These are phyloP conservation scores for Adansonia digitata DNA, from an alignment of 345 rosid species.

Conservation along the genomic window DNA sequence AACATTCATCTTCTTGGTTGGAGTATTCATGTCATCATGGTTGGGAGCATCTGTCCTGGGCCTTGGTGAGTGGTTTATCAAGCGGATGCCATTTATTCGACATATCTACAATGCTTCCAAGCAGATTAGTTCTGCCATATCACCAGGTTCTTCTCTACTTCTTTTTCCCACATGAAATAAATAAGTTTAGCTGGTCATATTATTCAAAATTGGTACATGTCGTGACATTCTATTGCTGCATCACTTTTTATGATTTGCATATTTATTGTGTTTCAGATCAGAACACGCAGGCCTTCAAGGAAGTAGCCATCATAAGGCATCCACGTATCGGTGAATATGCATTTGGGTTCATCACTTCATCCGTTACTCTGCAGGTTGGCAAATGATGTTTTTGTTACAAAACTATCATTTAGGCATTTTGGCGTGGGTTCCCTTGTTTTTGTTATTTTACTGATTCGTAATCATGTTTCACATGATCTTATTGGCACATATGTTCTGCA, in stretches of 20 bases:
- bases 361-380: conserved; percentile 72
- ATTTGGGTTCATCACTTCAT: conserved; percentile 92
- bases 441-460: not conserved
- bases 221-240: not conserved
- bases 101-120: conserved; percentile 96
- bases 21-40: conserved; percentile 99
- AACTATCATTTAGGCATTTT: not conserved
- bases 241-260: conserved; percentile 7
- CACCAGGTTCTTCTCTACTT: conserved; percentile 58
- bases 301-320: conserved; percentile 98
- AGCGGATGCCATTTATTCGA: conserved; percentile 95
- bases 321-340: conserved; percentile 99
- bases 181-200: not conserved
- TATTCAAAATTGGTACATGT: not conserved
- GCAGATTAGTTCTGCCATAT: conserved; percentile 97
- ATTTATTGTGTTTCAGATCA: conserved; percentile 55
- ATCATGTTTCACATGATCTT: not conserved
- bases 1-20: conserved; percentile 90
- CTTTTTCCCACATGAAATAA: not conserved
- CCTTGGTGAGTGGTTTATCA: conserved; percentile 99
- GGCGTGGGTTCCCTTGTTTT: not conserved
- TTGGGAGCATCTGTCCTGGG: conserved; percentile 90
- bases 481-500: not conserved
- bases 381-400: conserved; percentile 8
- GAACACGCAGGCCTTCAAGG: conserved; percentile 93